phyloP scores from a whole-genome alignment of 441 rosid genomes.

The Populus trichocarpa region DNA sequence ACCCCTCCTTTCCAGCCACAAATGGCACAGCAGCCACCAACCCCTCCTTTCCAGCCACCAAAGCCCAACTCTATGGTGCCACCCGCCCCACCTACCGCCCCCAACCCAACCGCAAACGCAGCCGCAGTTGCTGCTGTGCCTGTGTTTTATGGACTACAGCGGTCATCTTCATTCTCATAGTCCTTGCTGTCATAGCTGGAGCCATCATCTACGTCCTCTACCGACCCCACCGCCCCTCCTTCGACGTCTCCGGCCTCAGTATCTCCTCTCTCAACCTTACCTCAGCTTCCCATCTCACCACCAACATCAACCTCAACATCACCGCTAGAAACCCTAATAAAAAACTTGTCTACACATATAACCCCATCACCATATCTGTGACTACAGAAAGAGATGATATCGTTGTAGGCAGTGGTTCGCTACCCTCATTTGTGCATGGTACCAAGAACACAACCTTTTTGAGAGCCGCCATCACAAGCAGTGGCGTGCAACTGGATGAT shows the following conservation, averaged over 20 bases:
- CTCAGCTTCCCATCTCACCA: constrained; percentile 40
- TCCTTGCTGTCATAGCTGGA: constrained; percentile 48
- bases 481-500: constrained; percentile 38
- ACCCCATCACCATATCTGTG: constrained; percentile 38
- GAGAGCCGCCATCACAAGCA: constrained; percentile 36
- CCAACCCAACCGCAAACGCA: constrained; percentile 41
- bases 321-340: constrained; percentile 77
- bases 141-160: constrained; percentile 61
- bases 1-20: constrained; percentile 57
- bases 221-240: constrained; percentile 80
- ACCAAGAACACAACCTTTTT: constrained; percentile 70
- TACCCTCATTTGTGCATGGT: constrained; percentile 57
- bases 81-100: constrained; percentile 76
- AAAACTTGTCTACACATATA: constrained; percentile 57
- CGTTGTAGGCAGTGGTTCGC: constrained; percentile 44
- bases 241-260: constrained; percentile 58
- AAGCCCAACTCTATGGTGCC: constrained; percentile 73
- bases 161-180: constrained; percentile 42
- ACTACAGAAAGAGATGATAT: constrained; percentile 35
- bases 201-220: constrained; percentile 58
- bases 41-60: constrained; percentile 61
- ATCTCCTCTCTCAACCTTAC: constrained; percentile 61
- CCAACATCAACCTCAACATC: constrained; percentile 59
- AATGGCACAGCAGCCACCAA: constrained; percentile 26
- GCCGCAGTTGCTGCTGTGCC: constrained; percentile 54